A percentile compares a stretch with the other conserved stretches of the same genome.
Evolutionary conservation across 2,329 filamentous ascomycete species (phyloP).

Genomic region (Endoconidiophora polonica): DNA sequence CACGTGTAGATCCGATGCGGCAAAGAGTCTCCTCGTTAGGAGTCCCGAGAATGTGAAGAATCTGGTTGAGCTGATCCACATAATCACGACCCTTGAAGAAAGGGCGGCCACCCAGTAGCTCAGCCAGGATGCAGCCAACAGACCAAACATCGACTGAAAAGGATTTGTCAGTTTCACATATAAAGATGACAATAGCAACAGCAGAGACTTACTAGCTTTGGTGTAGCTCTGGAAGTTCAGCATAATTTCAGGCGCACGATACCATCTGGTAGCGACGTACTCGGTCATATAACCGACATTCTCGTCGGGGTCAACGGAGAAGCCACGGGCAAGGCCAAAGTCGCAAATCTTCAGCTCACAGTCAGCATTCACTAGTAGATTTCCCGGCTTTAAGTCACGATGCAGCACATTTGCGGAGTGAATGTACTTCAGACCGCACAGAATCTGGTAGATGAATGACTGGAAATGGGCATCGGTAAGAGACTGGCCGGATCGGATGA

Average conservation of each 20-base stretch:
- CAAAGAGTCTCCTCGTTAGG: conserved; percentile 88
- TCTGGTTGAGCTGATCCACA: conserved; percentile 98
- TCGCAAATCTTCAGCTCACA: conserved; percentile 99
- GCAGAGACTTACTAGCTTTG: conserved; percentile 79
- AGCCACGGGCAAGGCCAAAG: conserved; percentile 89
- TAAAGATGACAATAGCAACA: too few relatives aligned
- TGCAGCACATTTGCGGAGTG: conserved; percentile 97
- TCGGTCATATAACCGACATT: conserved; percentile 99
- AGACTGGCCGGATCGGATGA: conserved; percentile 92
- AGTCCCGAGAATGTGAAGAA: conserved; percentile 91
- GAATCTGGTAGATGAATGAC: conserved; percentile 99
- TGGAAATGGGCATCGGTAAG: conserved; percentile 98
- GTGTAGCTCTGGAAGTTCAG: conserved; percentile 99
- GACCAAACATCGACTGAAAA: conserved; percentile 90
- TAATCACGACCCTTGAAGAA: conserved; percentile 99
- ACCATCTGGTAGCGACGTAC: conserved; percentile 97
- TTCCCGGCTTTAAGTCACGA: conserved; percentile 91
- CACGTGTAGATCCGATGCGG: conserved; percentile 85
- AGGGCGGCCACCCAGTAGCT: conserved; percentile 84
- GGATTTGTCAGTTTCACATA: not conserved
- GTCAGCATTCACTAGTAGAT: conserved; percentile 93
- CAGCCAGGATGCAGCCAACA: conserved; percentile 91
- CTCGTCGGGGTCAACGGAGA: conserved; percentile 93
- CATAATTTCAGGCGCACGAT: conserved; percentile 91
- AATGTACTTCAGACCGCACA: conserved; percentile 97